Percentiles rank a stretch among this genome's conserved stretches.
phyloP scores from a whole-genome alignment of 306 rosid species.

The Quercus variabilis region DNA sequence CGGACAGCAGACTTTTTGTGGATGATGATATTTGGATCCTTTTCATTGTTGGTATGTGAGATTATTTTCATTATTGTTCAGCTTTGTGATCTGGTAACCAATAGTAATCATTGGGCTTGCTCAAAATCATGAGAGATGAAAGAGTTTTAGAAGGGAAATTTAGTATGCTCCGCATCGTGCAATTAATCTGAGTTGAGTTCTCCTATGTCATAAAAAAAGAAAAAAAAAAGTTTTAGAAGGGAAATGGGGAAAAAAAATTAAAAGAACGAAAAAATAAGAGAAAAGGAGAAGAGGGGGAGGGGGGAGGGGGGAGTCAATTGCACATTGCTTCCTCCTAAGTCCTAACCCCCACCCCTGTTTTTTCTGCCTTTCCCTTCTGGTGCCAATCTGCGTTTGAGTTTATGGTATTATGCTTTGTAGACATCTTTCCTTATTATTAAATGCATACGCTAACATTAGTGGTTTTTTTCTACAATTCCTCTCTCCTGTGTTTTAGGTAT shows the following conservation, averaged over 20 bases:
- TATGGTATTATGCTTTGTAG: constrained; percentile 1
- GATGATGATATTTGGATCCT: constrained; percentile 93
- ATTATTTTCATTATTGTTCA: constrained; percentile 4
- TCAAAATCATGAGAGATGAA: neutral
- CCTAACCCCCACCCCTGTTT: neutral
- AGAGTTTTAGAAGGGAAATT: neutral
- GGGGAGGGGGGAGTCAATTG: neutral
- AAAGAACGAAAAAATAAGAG: neutral
- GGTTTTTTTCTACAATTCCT: neutral
- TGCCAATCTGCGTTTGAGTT: neutral
- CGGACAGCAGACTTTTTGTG: constrained; percentile 93
- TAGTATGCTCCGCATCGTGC: too few species aligned
- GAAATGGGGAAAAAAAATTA: neutral
- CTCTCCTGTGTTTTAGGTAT: constrained; percentile 36
- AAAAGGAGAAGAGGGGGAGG: neutral
- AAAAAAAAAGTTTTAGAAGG: neutral
- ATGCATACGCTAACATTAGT: constrained; percentile 5
- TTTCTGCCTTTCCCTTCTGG: neutral
- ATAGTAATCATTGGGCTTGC: constrained; percentile 7
- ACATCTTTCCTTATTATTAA: constrained; percentile 1
- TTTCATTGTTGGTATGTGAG: constrained; percentile 58
- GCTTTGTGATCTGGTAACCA: constrained; percentile 6
- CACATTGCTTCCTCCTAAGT: neutral
- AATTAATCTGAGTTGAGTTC: too few species aligned
- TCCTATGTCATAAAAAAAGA: too few species aligned